phyloP scores from a whole-genome alignment of 768 basidiomycete species.

The Tulasnella sp. region DNA sequence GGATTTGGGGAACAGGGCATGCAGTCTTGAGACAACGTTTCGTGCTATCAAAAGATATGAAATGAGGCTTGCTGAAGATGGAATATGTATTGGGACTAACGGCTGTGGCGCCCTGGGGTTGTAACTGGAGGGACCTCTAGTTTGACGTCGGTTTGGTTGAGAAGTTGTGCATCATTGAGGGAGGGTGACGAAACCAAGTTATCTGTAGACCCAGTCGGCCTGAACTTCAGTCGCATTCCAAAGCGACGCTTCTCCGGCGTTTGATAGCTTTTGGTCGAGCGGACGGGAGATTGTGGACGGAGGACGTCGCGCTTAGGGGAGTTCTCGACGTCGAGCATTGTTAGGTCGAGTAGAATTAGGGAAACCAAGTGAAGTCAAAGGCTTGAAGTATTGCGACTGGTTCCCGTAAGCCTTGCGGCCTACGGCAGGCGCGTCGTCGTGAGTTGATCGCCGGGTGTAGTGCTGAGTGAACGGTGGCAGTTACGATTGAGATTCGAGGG shows the following conservation, averaged over 20 bases:
- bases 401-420: constrained; percentile 17
- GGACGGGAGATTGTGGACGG: neutral
- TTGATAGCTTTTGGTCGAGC: neutral
- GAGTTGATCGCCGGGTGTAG: neutral
- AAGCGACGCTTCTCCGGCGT: neutral
- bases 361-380: neutral
- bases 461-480: constrained; percentile 5
- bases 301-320: constrained; percentile 4
- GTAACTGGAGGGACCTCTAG: neutral
- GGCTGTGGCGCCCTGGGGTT: neutral
- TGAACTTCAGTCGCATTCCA: constrained; percentile 3
- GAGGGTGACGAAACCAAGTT: neutral
- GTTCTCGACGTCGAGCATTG: constrained; percentile 1
- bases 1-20: constrained; percentile 30
- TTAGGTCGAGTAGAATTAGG: neutral
- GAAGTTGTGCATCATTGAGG: neutral
- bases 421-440: constrained; percentile 6
- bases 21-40: constrained; percentile 24
- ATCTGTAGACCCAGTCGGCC: neutral
- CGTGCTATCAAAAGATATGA: neutral
- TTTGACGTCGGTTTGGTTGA: neutral
- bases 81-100: neutral
- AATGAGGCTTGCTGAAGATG: neutral
- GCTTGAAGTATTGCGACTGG: neutral
- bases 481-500: constrained; percentile 6